These are phyloP conservation scores for Tricholoma sp. DNA, from an alignment of 768 basidiomycete species.

Conservation along the genomic window DNA sequence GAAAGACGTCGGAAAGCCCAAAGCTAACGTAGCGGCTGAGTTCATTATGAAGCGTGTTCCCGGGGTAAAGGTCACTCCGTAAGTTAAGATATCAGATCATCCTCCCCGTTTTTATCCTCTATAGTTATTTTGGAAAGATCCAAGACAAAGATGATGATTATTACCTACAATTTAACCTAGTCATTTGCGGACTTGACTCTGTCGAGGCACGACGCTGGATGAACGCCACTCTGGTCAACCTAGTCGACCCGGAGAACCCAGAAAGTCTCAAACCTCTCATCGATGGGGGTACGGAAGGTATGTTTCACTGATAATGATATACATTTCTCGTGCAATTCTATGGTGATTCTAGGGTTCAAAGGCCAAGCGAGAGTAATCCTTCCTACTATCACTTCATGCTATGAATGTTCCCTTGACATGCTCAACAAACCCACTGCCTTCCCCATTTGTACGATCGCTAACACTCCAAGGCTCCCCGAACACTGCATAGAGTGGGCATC, in stretches of 20 bases:
- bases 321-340: background rate
- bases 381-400: conserved; percentile 92
- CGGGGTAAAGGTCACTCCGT: conserved; percentile 97
- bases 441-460: conserved; percentile 98
- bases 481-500: conserved; percentile 99
- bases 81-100: conserved; percentile 26
- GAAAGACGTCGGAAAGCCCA: conserved; percentile 90
- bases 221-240: conserved; percentile 92
- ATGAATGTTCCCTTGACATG: conserved; percentile 98
- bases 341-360: conserved; percentile 72
- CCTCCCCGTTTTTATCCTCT: conserved; percentile 1
- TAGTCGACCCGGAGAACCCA: conserved; percentile 89
- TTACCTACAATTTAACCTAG: conserved; percentile 94
- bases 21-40: conserved; percentile 91
- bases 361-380: conserved; percentile 97
- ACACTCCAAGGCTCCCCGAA: conserved; percentile 95
- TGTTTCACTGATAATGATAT: conserved; percentile 1
- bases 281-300: conserved; percentile 98
- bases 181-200: conserved; percentile 96
- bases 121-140: conserved; percentile 93
- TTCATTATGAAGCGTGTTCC: conserved; percentile 97
- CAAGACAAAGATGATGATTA: conserved; percentile 96
- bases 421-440: conserved; percentile 95
- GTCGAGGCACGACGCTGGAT: conserved; percentile 98
- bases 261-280: conserved; percentile 96